Conservation (phyloP, 2,329 filamentous ascomycete species). For the Harringtonia aguacate region DNA sequence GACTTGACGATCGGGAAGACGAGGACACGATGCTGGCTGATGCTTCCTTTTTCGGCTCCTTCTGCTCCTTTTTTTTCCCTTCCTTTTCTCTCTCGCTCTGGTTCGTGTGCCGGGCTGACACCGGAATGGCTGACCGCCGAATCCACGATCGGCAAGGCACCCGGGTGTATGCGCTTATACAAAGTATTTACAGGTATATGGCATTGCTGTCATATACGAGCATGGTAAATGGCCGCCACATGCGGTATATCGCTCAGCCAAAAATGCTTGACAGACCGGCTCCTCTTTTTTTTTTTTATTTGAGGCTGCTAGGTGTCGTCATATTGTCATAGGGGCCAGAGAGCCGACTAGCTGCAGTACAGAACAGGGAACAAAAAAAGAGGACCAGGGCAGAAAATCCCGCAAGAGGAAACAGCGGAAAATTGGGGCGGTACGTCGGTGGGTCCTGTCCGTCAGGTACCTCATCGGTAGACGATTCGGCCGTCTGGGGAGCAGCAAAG, state of each 20-base stretch:
- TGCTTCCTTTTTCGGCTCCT: no score
- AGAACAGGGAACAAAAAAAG: neutral
- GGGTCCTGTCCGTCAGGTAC: conserved; percentile 17
- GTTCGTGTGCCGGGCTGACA: no score
- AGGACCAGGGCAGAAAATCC: conserved; percentile 8
- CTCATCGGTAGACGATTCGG: conserved; percentile 13
- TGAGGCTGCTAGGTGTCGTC: neutral
- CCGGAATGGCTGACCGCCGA: no score
- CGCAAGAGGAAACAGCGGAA: conserved; percentile 1
- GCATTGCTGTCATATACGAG: no score
- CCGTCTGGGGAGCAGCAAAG: conserved; percentile 11
- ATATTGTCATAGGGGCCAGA: neutral
- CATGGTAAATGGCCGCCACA: no score
- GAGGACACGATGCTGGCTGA: no score
- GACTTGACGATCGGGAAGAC: no score
- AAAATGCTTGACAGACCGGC: neutral
- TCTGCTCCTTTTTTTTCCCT: no score
- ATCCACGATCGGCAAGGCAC: no score
- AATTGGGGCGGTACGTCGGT: conserved; percentile 13
- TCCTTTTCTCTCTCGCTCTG: no score
- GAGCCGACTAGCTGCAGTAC: neutral
- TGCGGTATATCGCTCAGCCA: neutral
- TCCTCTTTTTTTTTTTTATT: neutral
- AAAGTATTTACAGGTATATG: no score
- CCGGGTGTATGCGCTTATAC: no score